Percentiles rank a stretch among this genome's conserved stretches.
Evolutionary conservation across 2,329 filamentous ascomycete genomes (phyloP).

Genomic region (Aspergillus sp.): DNA sequence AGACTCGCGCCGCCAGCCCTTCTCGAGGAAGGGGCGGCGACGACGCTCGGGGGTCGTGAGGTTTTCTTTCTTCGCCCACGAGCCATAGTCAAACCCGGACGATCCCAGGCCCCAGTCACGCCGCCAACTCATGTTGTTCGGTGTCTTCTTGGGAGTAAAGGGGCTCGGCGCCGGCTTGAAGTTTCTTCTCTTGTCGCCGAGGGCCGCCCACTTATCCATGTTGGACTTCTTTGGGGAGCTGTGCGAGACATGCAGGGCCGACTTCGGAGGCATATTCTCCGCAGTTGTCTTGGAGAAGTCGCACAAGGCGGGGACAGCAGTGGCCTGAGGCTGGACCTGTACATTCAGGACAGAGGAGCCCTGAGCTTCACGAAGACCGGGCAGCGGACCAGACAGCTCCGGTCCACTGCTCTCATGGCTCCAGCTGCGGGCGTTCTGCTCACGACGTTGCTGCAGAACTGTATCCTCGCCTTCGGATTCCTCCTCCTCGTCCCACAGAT

Average conservation of each 20-base stretch:
- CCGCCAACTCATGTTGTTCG: conserved; percentile 41
- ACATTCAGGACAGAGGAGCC: conserved; percentile 54
- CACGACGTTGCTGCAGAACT: conserved; percentile 57
- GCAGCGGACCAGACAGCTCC: conserved; percentile 49
- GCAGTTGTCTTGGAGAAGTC: conserved; percentile 43
- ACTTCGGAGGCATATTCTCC: conserved; percentile 52
- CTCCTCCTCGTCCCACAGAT: conserved; percentile 95
- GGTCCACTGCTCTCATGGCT: conserved; percentile 68
- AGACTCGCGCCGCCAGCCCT: conserved; percentile 47
- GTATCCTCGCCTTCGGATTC: conserved; percentile 59
- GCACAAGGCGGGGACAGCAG: conserved; percentile 11
- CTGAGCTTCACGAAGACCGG: conserved; percentile 55
- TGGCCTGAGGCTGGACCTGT: conserved; percentile 36
- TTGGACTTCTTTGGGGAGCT: conserved; percentile 55
- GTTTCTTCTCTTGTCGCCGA: conserved; percentile 80
- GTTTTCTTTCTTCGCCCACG: conserved; percentile 34
- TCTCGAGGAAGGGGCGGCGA: conserved; percentile 41
- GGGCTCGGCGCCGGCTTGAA: conserved; percentile 55
- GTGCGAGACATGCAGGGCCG: conserved; percentile 51
- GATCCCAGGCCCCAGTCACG: conserved; percentile 41
- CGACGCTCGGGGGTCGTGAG: conserved; percentile 28
- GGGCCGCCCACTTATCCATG: conserved; percentile 83
- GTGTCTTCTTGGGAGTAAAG: conserved; percentile 49
- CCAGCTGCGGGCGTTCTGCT: conserved; percentile 72
- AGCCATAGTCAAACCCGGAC: conserved; percentile 36